Evolutionary conservation across 2,329 filamentous ascomycete genomes (phyloP).

Genomic region (Penicillium fuscoglaucum): DNA sequence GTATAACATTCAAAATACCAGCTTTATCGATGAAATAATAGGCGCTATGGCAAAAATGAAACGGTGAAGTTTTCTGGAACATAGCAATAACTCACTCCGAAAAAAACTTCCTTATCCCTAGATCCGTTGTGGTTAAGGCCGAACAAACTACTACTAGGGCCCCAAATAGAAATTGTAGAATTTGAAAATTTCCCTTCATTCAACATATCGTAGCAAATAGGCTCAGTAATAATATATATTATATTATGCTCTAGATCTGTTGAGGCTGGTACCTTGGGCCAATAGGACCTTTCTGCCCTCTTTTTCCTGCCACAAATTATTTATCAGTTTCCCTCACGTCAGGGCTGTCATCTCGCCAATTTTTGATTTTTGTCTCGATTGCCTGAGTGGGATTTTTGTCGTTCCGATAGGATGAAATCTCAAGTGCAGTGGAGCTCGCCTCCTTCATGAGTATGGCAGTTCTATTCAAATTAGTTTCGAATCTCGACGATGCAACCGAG

Average conservation of each 20-base stretch:
- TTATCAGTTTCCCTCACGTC: not conserved
- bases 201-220: not conserved
- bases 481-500: not conserved
- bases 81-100: no score
- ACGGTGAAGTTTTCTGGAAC: not conserved
- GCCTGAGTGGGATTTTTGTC: no score
- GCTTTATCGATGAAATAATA: not conserved
- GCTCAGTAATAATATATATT: not conserved
- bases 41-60: no score
- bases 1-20: not conserved
- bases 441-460: slow-evolving; percentile 46
- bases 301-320: not conserved
- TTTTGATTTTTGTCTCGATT: not conserved
- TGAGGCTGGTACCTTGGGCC: not conserved
- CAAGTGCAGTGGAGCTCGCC: slow-evolving; percentile 43
- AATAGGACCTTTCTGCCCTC: not conserved
- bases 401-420: not conserved
- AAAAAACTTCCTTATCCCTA: no score
- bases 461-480: slow-evolving; percentile 25
- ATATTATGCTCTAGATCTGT: not conserved
- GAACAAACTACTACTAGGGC: no score
- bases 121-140: no score
- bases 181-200: not conserved
- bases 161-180: not conserved
- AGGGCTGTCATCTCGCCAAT: not conserved